Conservation (phyloP, 176 grass and related monocot genomes). For the Carex kokanica region DNA sequence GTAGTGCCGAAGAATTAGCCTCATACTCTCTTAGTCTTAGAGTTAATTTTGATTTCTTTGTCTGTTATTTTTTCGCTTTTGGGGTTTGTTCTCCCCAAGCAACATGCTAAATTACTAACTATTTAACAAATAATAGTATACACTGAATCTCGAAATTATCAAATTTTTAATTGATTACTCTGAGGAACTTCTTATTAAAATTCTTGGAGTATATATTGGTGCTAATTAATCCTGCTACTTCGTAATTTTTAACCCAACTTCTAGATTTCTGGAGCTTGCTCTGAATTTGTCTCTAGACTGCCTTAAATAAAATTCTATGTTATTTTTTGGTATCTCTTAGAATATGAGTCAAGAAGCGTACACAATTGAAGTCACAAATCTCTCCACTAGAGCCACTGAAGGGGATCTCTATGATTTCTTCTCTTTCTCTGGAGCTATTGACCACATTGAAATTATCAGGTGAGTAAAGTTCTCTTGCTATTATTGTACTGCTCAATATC, state of each 20-base stretch:
- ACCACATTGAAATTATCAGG: constrained; percentile 91
- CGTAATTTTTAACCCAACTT: constrained; percentile 11
- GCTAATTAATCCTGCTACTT: neutral
- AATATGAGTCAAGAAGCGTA: constrained; percentile 63
- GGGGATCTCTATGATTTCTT: constrained; percentile 86
- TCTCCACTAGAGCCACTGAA: constrained; percentile 65
- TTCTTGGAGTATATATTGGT: no score
- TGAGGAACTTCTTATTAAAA: neutral
- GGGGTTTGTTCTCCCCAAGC: neutral
- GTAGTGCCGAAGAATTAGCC: neutral
- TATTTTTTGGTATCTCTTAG: constrained; percentile 38
- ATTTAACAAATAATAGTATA: neutral
- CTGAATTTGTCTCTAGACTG: neutral
- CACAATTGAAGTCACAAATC: constrained; percentile 83
- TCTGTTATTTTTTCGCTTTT: neutral
- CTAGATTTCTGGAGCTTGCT: neutral
- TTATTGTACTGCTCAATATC: neutral
- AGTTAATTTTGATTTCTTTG: neutral
- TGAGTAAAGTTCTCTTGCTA: constrained; percentile 8
- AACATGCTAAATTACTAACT: neutral
- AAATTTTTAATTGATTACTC: neutral
- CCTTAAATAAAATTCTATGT: neutral
- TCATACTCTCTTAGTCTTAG: neutral
- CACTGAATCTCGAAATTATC: neutral
- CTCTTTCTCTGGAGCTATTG: constrained; percentile 93